Evolutionary conservation across 192 early-diverging fungal species (phyloP).

Genomic region (Backusella tarrabulga): DNA sequence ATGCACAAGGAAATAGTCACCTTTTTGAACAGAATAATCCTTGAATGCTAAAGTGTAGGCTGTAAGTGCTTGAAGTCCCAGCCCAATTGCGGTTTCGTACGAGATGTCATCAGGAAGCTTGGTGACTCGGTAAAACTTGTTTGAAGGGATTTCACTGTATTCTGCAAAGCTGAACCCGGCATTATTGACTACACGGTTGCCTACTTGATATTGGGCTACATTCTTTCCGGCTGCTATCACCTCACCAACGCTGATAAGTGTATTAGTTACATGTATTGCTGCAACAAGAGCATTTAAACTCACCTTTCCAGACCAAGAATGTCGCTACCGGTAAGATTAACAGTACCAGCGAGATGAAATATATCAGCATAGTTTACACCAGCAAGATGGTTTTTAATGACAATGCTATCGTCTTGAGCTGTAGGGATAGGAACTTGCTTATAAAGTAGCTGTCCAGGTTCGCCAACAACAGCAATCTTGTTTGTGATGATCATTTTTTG

Average conservation of each 20-base stretch:
- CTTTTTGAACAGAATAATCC: slow-evolving; percentile 66
- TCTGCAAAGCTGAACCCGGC: slow-evolving; percentile 70
- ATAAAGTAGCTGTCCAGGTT: slow-evolving; percentile 54
- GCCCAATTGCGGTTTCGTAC: slow-evolving; percentile 60
- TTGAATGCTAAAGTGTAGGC: slow-evolving; percentile 70
- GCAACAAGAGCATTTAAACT: not conserved
- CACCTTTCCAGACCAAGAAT: slow-evolving; percentile 75
- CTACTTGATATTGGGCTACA: slow-evolving; percentile 64
- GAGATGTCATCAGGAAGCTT: slow-evolving; percentile 52
- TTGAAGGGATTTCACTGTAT: slow-evolving; percentile 53
- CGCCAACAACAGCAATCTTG: slow-evolving; percentile 35
- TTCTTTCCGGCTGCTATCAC: slow-evolving; percentile 73
- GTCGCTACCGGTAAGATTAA: slow-evolving; percentile 62
- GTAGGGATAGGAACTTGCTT: slow-evolving; percentile 48
- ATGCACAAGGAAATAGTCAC: slow-evolving; percentile 81
- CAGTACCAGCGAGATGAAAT: slow-evolving; percentile 81
- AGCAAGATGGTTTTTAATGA: slow-evolving; percentile 61
- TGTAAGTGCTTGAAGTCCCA: slow-evolving; percentile 80
- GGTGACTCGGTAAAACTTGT: slow-evolving; percentile 23
- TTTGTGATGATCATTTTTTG: not conserved
- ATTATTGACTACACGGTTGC: slow-evolving; percentile 81
- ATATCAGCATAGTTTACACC: slow-evolving; percentile 89
- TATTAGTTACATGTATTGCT: not conserved
- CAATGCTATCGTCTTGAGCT: slow-evolving; percentile 50
- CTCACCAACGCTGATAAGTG: slow-evolving; percentile 51